These are phyloP conservation scores for Chionographis japonica DNA, from an alignment of 106 monocot species.

Conservation along the genomic window DNA sequence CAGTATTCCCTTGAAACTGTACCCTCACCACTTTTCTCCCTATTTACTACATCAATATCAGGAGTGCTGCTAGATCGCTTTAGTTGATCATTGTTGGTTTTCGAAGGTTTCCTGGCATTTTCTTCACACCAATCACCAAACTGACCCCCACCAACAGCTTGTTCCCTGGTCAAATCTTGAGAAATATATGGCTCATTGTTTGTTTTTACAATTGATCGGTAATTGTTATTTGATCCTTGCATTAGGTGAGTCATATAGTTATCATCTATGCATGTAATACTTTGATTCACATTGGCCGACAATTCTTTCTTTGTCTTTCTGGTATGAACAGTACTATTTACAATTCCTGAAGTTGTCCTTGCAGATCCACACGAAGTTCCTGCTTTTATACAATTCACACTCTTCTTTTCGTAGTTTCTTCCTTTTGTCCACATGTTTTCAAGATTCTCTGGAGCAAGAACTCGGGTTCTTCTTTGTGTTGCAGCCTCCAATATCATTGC, in stretches of 20 bases:
- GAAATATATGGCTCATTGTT: slow-evolving; percentile 14
- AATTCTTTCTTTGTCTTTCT: slow-evolving; percentile 32
- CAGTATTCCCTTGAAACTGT: slow-evolving; percentile 8
- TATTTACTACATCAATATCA: slow-evolving; percentile 12
- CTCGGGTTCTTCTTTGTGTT: slow-evolving; percentile 87
- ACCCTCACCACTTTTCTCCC: slow-evolving; percentile 23
- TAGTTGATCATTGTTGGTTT: too few species aligned
- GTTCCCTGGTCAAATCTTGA: slow-evolving; percentile 12
- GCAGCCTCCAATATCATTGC: slow-evolving; percentile 76
- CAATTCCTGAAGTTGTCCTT: slow-evolving; percentile 17
- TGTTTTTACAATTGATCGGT: slow-evolving; percentile 3
- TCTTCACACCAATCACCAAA: too few species aligned
- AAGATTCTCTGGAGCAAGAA: slow-evolving; percentile 97
- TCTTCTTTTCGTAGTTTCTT: slow-evolving; percentile 91
- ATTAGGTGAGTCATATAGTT: slow-evolving; percentile 34
- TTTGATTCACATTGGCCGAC: slow-evolving; percentile 22
- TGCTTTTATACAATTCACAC: slow-evolving; percentile 32
- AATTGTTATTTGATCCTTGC: slow-evolving; percentile 8
- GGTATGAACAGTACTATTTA: slow-evolving; percentile 11
- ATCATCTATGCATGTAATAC: slow-evolving; percentile 26
- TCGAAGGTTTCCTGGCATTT: too few species aligned
- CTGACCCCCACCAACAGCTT: background rate
- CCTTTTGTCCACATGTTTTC: slow-evolving; percentile 99
- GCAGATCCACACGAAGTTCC: slow-evolving; percentile 12
- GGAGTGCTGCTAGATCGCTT: background rate